phyloP scores from a whole-genome alignment of 2,329 filamentous ascomycete genomes.

The Coniochaeta sp. region DNA sequence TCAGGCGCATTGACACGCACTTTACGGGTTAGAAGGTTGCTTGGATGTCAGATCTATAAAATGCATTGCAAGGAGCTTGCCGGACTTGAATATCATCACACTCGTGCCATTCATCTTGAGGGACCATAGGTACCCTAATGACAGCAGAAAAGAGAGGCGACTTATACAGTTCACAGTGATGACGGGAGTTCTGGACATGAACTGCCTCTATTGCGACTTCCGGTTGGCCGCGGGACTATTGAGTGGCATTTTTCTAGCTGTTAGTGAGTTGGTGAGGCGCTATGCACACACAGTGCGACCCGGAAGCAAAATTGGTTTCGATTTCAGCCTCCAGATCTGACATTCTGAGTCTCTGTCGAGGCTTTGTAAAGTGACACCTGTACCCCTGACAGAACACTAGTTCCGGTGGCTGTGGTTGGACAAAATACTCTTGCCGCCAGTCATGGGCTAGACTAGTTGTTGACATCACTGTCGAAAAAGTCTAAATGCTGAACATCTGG shows the following conservation, averaged over 20 bases:
- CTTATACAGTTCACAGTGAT: too few species aligned
- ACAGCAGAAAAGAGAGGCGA: too few species aligned
- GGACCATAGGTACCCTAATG: too few species aligned
- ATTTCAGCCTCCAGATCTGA: neutral
- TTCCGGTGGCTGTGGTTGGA: too few species aligned
- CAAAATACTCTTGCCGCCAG: too few species aligned
- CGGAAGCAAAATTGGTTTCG: neutral
- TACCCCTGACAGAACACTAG: too few species aligned
- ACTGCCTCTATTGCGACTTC: neutral
- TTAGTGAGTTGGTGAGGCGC: neutral
- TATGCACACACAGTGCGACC: neutral
- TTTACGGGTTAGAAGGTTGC: neutral
- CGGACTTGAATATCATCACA: neutral
- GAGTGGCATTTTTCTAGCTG: neutral
- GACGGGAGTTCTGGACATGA: neutral
- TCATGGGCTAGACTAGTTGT: too few species aligned
- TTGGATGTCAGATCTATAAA: neutral
- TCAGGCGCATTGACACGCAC: neutral
- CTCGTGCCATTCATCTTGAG: too few species aligned
- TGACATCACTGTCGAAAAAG: too few species aligned
- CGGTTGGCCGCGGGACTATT: neutral
- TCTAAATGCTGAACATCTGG: too few species aligned
- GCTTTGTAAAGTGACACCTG: too few species aligned
- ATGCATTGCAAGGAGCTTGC: too few species aligned
- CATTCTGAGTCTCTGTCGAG: neutral